These are phyloP conservation scores for Colletotrichum sp. DNA, from an alignment of 2,329 filamentous ascomycete genomes.

Conservation along the genomic window DNA sequence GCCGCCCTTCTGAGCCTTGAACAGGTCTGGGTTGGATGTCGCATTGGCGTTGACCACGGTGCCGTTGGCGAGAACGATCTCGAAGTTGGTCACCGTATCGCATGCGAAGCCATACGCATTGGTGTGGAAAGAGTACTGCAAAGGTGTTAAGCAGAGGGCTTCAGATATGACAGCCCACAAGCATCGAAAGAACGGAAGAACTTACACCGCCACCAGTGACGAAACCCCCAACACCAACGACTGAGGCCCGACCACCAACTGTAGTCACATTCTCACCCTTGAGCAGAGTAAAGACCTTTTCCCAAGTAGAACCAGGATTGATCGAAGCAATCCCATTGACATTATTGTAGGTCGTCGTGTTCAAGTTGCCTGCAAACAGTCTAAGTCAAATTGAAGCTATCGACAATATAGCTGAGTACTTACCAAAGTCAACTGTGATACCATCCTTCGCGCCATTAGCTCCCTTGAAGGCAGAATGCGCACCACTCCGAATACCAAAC, in stretches of 20 bases:
- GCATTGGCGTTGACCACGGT: conserved; percentile 44
- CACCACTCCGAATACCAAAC: conserved; percentile 32
- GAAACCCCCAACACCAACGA: conserved; percentile 29
- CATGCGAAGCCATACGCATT: conserved; percentile 42
- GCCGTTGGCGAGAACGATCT: conserved; percentile 49
- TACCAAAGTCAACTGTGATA: conserved; percentile 30
- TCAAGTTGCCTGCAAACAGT: conserved; percentile 26
- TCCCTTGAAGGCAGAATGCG: conserved; percentile 28
- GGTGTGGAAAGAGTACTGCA: conserved; percentile 32
- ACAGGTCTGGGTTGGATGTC: conserved; percentile 43
- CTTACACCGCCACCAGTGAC: conserved; percentile 24
- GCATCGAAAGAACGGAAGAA: neutral
- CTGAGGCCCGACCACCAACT: conserved; percentile 26
- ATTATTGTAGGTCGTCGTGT: conserved; percentile 32
- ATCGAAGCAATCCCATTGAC: conserved; percentile 32
- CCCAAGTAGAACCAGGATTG: conserved; percentile 31
- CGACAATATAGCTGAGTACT: neutral
- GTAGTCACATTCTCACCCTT: conserved; percentile 21
- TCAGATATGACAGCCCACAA: rapidly evolving
- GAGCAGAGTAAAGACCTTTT: conserved; percentile 27
- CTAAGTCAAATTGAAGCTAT: too few species aligned
- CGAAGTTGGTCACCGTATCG: conserved; percentile 44
- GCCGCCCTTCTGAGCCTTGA: conserved; percentile 51
- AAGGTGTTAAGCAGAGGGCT: neutral
- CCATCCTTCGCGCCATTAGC: conserved; percentile 28